Base-by-base conservation (phyloP, 1,284 basidiomycete genomes). In the Boletus semigastroideus region DNA sequence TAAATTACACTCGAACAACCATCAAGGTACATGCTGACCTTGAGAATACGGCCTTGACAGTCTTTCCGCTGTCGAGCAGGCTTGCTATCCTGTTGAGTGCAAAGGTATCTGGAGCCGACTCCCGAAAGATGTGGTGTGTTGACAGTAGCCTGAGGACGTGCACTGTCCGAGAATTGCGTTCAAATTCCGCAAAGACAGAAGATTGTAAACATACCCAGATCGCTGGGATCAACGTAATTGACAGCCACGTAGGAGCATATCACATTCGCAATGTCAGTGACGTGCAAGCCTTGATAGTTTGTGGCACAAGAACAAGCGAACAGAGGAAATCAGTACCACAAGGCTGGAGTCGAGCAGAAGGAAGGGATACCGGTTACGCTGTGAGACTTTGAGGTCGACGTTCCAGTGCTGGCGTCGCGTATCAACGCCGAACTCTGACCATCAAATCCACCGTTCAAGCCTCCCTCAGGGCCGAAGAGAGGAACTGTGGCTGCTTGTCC, bases 111-210 rank as follows among this genome's bases (percentile, higher is more conserved):
- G 84, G 86, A 12, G 75, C 71, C 2, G 79, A 72, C 66, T 90
- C 87, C 31, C 76, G 73, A 27, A 85, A 73, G 46, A 88, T 76
- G 61, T 89, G 87, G 60, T 87, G 84, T 0, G 86, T 87, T 13
- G 85, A 83, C 28, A 90, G 76, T 17, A 90, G 72, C 34, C 87
- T 83, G 30, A 90, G 74, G 19, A 43, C 57, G 42, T 69, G 67
- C 2, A 58, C 68, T 67, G 10, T 28, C 4, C 4, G 16, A 25
- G 25, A 22, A 39, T 30, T 9, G n/a, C n/a, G 17, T 51, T 13
- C 47, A 27, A 3, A 27, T 42, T 25, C 7, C 19, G 25, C 25
- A 34, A 9, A n/a, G 2, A 28, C 19, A 10, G 14, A 25, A 22
- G 5, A 11, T 12, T 11, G 12, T 41, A 39, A 38, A 4, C 52